Evolutionary conservation across 306 rosid genomes (phyloP).

Genomic region (Arachis stenosperma): DNA sequence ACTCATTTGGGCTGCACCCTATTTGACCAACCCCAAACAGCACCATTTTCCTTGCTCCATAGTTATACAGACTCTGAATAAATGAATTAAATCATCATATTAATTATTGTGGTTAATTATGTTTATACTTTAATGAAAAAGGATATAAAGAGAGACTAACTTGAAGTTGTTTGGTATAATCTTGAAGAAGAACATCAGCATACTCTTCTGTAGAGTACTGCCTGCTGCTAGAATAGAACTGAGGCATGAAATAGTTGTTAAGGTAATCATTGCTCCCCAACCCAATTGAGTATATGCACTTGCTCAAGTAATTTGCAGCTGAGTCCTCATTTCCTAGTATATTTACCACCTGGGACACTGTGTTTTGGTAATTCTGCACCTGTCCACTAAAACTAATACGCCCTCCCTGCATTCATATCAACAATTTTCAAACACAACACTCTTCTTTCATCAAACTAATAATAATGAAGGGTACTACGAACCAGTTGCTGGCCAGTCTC

Average conservation of each 20-base stretch:
- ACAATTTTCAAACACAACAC: neutral
- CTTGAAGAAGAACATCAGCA: constrained; percentile 66
- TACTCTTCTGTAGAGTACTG: constrained; percentile 66
- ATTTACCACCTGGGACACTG: constrained; percentile 74
- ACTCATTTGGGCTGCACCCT: constrained; percentile 83
- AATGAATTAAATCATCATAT: neutral
- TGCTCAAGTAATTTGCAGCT: constrained; percentile 72
- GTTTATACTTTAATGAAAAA: neutral
- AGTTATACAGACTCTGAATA: constrained; percentile 58
- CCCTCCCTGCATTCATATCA: constrained; percentile 62
- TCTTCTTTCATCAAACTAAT: no score
- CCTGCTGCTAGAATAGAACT: constrained; percentile 55
- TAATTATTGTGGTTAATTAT: no score
- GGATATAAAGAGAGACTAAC: constrained; percentile 44
- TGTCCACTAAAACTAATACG: constrained; percentile 78
- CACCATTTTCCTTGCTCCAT: constrained; percentile 88
- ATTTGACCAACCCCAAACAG: constrained; percentile 86
- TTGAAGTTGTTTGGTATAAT: constrained; percentile 57
- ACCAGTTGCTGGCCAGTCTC: constrained; percentile 95
- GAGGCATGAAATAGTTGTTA: constrained; percentile 94
- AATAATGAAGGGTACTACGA: neutral
- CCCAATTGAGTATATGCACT: constrained; percentile 83
- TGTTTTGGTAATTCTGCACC: constrained; percentile 67
- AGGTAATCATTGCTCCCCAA: constrained; percentile 95
- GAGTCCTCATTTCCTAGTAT: constrained; percentile 64